A percentile compares a stretch with the other conserved stretches of the same genome.
These are phyloP conservation scores for Caloboletus firmus DNA, from an alignment of 1,284 basidiomycete species.

Conservation along the genomic window DNA sequence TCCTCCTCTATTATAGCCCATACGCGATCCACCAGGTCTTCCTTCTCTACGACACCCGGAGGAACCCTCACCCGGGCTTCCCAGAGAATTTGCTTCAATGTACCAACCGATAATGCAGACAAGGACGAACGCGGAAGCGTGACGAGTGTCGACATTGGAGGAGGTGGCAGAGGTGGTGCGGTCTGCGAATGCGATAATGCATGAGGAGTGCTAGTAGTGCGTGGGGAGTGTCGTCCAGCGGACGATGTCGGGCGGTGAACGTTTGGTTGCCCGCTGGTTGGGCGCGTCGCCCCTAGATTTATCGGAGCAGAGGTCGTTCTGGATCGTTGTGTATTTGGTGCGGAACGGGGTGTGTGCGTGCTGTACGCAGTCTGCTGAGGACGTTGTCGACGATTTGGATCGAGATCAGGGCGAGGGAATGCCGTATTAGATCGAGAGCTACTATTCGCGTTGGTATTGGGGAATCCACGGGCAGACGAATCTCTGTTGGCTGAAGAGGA, in stretches of 20 bases:
- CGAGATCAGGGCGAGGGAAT: slow-evolving; percentile 43
- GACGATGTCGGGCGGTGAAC: slow-evolving; percentile 27
- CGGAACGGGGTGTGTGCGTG: slow-evolving; percentile 19
- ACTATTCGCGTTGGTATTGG: slow-evolving; percentile 12
- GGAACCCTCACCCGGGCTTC: slow-evolving; percentile 64
- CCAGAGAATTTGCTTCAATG: slow-evolving; percentile 74
- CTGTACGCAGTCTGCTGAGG: slow-evolving; percentile 24
- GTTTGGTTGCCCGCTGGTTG: slow-evolving; percentile 10
- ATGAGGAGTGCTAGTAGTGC: slow-evolving; percentile 17
- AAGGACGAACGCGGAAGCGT: slow-evolving; percentile 57
- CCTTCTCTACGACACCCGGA: slow-evolving; percentile 59
- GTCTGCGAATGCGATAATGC: slow-evolving; percentile 17
- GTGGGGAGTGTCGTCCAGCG: slow-evolving; percentile 22
- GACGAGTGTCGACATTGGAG: slow-evolving; percentile 69
- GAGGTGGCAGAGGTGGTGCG: slow-evolving; percentile 41
- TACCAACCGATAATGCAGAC: slow-evolving; percentile 58
- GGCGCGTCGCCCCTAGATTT: slow-evolving; percentile 14
- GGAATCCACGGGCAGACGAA: slow-evolving; percentile 11
- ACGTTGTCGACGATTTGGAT: slow-evolving; percentile 28
- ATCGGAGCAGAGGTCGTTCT: slow-evolving; percentile 29
- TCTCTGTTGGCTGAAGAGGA: slow-evolving; percentile 25
- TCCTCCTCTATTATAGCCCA: slow-evolving; percentile 66
- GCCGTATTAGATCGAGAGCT: slow-evolving; percentile 13
- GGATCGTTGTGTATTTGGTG: slow-evolving; percentile 12
- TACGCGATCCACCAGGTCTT: slow-evolving; percentile 73